phyloP scores from a whole-genome alignment of 768 basidiomycete genomes.

The Aureoboletus auriporus region DNA sequence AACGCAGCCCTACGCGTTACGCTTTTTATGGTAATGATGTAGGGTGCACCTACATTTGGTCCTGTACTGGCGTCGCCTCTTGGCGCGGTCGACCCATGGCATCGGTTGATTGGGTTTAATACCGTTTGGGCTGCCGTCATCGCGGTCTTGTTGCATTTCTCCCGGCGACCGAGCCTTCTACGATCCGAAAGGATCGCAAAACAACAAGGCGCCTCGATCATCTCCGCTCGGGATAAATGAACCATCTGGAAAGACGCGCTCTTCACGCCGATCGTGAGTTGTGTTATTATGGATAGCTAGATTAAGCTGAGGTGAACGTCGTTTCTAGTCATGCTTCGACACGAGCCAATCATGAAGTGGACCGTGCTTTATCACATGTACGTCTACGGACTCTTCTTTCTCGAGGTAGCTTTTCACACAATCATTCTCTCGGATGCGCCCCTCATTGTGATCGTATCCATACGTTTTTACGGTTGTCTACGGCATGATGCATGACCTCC shows the following conservation, averaged over 20 bases:
- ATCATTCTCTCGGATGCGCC: neutral
- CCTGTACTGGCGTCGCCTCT: constrained; percentile 24
- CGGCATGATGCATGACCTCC: constrained; percentile 12
- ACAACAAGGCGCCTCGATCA: constrained; percentile 1
- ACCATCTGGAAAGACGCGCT: constrained; percentile 22
- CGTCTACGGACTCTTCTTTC: constrained; percentile 25
- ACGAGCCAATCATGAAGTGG: constrained; percentile 26
- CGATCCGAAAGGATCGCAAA: constrained; percentile 18
- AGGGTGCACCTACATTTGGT: constrained; percentile 27
- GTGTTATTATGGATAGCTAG: neutral
- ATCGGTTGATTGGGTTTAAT: constrained; percentile 25
- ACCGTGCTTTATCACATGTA: constrained; percentile 27
- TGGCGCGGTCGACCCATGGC: constrained; percentile 19
- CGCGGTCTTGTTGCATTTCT: constrained; percentile 12
- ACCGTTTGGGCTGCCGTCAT: constrained; percentile 21
- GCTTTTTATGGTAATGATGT: constrained; percentile 26
- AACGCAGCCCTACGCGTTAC: constrained; percentile 25
- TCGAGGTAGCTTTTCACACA: constrained; percentile 13
- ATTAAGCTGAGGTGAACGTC: constrained; percentile 2
- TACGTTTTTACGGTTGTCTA: constrained; percentile 16
- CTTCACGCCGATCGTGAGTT: constrained; percentile 23
- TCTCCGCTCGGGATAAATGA: neutral
- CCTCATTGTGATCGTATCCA: constrained; percentile 14
- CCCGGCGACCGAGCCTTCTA: constrained; percentile 23
- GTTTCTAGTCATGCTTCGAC: constrained; percentile 19